Evolutionary conservation across 23 red algal species (phyloP).

Genomic region (Pyropia yezoensis): DNA sequence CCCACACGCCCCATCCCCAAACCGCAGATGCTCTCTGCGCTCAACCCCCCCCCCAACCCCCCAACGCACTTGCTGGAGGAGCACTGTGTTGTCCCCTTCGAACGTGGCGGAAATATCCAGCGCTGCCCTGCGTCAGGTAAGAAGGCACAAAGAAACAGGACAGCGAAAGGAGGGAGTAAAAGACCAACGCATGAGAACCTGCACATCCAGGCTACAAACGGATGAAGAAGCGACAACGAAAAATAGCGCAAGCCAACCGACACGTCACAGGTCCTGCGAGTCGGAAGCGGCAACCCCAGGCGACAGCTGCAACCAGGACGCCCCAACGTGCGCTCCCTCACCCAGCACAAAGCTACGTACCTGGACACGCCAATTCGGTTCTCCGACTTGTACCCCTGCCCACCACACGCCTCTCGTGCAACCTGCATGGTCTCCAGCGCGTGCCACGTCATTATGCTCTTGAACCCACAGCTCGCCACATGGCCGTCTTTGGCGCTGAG

Average conservation of each 20-base stretch:
- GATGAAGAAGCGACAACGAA: too few relatives aligned
- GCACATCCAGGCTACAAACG: too few relatives aligned
- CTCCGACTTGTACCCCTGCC: conserved; percentile 83
- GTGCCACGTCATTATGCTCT: conserved; percentile 78
- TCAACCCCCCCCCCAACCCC: too few relatives aligned
- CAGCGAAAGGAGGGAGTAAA: too few relatives aligned
- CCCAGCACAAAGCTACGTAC: conserved; percentile 20
- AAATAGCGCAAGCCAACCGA: too few relatives aligned
- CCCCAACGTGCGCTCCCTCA: neutral
- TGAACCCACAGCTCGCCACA: conserved; percentile 85
- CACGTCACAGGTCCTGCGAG: too few relatives aligned
- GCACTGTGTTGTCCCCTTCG: conserved; percentile 90
- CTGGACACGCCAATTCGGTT: conserved; percentile 81
- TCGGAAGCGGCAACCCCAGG: too few relatives aligned
- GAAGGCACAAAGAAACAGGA: too few relatives aligned
- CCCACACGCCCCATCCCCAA: too few relatives aligned
- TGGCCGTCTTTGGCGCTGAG: conserved; percentile 32
- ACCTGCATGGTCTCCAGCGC: conserved; percentile 63
- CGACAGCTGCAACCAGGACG: too few relatives aligned
- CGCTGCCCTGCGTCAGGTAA: neutral
- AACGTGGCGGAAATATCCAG: conserved; percentile 57
- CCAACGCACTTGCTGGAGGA: conserved; percentile 63
- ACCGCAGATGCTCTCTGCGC: too few relatives aligned
- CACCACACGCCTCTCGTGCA: conserved; percentile 88
- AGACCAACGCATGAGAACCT: too few relatives aligned